These are phyloP conservation scores for Polytrichum commune DNA, from an alignment of 225 moss, liverwort and hornwort genomes.

Conservation along the genomic window DNA sequence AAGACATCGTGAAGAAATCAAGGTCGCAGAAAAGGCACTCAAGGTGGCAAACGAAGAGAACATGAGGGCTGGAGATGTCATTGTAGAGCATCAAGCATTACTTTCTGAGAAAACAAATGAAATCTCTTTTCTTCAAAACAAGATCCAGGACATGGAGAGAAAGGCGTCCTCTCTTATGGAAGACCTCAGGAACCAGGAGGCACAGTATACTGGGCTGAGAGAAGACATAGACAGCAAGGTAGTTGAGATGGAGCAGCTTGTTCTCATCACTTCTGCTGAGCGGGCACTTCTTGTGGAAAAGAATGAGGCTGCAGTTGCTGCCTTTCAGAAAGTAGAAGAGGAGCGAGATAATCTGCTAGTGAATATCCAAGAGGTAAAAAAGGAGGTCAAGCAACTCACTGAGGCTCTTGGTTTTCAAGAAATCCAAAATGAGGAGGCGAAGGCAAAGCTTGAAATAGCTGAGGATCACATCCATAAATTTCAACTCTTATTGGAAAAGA, in stretches of 20 bases:
- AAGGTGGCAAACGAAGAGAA: conserved; percentile 23
- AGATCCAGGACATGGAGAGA: conserved; percentile 15
- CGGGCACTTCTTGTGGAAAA: conserved; percentile 28
- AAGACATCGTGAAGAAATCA: conserved; percentile 35
- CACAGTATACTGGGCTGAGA: conserved; percentile 22
- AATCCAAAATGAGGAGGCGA: conserved; percentile 16
- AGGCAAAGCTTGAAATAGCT: conserved; percentile 16
- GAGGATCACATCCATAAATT: conserved; percentile 17
- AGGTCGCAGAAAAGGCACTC: conserved; percentile 30
- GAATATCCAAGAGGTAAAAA: conserved; percentile 20
- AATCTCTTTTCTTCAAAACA: conserved; percentile 13
- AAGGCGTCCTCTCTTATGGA: conserved; percentile 20
- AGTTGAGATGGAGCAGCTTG: conserved; percentile 36
- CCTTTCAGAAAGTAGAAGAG: conserved; percentile 40
- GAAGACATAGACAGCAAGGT: conserved; percentile 31
- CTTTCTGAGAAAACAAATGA: conserved; percentile 25
- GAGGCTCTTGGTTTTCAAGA: conserved; percentile 25
- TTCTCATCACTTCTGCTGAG: conserved; percentile 26
- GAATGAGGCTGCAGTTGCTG: conserved; percentile 18
- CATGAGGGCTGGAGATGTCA: conserved; percentile 20
- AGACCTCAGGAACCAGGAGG: conserved; percentile 22
- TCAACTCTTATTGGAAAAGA: conserved; percentile 23
- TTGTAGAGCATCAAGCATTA: conserved; percentile 19
- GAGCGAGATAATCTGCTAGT: conserved; percentile 39
- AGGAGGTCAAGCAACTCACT: conserved; percentile 27